phyloP scores from a whole-genome alignment of 768 basidiomycete species.

The Infundibulicybe gibba region DNA sequence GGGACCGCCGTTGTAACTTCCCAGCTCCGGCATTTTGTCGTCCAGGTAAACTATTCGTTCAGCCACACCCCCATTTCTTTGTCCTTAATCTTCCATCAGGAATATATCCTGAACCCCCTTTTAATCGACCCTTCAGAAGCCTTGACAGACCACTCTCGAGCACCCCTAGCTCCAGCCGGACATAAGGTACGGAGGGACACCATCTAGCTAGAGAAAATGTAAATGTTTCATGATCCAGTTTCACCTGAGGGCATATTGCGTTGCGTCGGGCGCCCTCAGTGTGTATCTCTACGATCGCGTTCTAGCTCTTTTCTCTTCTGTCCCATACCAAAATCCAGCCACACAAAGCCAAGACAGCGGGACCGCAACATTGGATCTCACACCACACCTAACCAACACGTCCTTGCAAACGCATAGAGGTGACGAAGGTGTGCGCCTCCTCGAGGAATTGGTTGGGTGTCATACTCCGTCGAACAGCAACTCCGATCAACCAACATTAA shows the following conservation, averaged over 20 bases:
- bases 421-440: constrained; percentile 69
- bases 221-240: constrained; percentile 54
- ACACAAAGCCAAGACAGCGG: constrained; percentile 9
- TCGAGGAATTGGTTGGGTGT: constrained; percentile 77
- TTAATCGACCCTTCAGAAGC: constrained; percentile 67
- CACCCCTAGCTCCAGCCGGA: constrained; percentile 30
- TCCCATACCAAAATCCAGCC: constrained; percentile 56
- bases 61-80: not conserved
- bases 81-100: constrained; percentile 41
- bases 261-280: constrained; percentile 71
- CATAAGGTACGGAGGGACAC: constrained; percentile 49
- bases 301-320: constrained; percentile 84
- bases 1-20: constrained; percentile 70
- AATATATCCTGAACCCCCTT: constrained; percentile 79
- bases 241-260: constrained; percentile 87
- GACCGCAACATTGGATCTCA: constrained; percentile 42
- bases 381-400: constrained; percentile 88
- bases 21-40: constrained; percentile 92
- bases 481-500: constrained; percentile 15
- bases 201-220: constrained; percentile 1
- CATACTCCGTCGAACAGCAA: constrained; percentile 37
- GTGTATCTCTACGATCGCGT: constrained; percentile 81
- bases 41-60: constrained; percentile 60
- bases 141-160: constrained; percentile 18
- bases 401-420: constrained; percentile 71